A percentile compares a stretch with the other conserved stretches of the same genome.
Conservation (phyloP, 106 monocot genomes). For the Narthecium ossifragum region DNA sequence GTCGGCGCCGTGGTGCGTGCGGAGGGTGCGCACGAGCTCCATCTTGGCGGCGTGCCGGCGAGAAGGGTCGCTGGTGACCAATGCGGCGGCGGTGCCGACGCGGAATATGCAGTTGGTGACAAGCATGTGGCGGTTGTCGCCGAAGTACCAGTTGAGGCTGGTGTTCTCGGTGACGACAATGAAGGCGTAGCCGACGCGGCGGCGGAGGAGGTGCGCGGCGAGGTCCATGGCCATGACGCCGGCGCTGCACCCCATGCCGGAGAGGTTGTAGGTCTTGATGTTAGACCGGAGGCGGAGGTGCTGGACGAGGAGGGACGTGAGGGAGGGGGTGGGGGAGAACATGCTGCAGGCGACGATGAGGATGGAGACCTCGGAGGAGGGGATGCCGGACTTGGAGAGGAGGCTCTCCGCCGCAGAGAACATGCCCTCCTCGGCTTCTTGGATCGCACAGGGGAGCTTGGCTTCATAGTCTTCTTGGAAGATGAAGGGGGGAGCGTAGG, state of each 20-base stretch:
- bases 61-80: conserved; percentile 21
- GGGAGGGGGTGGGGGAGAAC: conserved; percentile 27
- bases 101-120: conserved; percentile 39
- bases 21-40: conserved; percentile 13
- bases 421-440: conserved; percentile 32
- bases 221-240: conserved; percentile 18
- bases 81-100: conserved; percentile 14
- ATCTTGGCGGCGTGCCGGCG: conserved; percentile 16
- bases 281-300: conserved; percentile 3
- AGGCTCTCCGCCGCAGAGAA: conserved; percentile 17
- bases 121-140: conserved; percentile 25
- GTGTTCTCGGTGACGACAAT: conserved; percentile 24
- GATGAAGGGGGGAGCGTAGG: conserved; percentile 21
- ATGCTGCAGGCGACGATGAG: conserved; percentile 23
- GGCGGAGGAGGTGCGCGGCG: conserved; percentile 9
- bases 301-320: conserved; percentile 21
- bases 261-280: conserved; percentile 28
- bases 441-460: conserved; percentile 4
- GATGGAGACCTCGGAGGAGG: conserved; percentile 7
- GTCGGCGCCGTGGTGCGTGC: conserved; percentile 27
- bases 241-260: conserved; percentile 38
- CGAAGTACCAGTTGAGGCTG: conserved; percentile 35
- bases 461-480: conserved; percentile 13
- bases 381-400: conserved; percentile 15
- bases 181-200: conserved; percentile 1